Conservation (phyloP, 352 stramenopile genomes). For the Blastocystis sp. region DNA sequence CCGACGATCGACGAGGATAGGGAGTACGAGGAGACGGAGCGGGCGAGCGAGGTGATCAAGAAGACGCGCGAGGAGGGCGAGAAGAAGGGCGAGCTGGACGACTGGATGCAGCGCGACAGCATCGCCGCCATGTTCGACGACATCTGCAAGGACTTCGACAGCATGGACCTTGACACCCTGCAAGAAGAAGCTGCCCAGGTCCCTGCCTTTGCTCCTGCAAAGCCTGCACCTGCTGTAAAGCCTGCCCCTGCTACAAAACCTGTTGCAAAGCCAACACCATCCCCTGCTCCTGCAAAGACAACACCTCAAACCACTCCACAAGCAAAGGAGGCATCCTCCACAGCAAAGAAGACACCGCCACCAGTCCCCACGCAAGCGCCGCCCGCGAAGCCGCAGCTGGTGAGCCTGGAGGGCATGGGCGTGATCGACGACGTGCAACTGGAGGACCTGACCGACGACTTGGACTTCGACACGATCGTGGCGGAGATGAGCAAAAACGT, state of each 20-base stretch:
- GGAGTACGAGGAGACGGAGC: background rate
- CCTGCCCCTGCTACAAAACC: background rate
- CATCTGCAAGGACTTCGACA: slow-evolving; percentile 7
- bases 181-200: no score
- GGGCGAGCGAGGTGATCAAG: slow-evolving; percentile 9
- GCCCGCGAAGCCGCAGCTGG: background rate
- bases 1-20: slow-evolving; percentile 43
- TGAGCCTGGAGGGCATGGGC: background rate
- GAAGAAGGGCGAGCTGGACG: background rate
- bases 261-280: background rate
- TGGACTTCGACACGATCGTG: slow-evolving; percentile 59
- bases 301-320: background rate
- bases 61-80: background rate
- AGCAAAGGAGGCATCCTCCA: no score
- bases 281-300: background rate
- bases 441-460: slow-evolving; percentile 7
- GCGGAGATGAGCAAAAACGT: slow-evolving; percentile 46
- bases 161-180: slow-evolving; percentile 17
- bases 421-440: slow-evolving; percentile 1
- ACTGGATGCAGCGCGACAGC: slow-evolving; percentile 15
- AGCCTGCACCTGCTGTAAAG: background rate
- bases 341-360: background rate
- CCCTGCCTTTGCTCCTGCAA: no score
- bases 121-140: slow-evolving; percentile 29
- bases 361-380: background rate